These are phyloP conservation scores for Paramecium primaurelia DNA, from an alignment of 73 alveolate genomes.

Conservation along the genomic window DNA sequence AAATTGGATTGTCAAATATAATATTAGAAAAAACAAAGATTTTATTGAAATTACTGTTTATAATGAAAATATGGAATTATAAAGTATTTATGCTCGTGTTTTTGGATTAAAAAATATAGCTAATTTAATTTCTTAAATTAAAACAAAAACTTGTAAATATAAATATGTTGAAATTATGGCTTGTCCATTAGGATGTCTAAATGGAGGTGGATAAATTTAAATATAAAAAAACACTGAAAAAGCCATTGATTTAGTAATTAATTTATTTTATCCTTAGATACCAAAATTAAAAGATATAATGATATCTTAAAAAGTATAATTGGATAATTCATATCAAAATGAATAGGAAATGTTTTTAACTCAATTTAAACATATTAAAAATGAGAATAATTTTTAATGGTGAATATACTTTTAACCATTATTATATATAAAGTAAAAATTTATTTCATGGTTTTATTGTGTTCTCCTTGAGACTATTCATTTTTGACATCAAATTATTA, in stretches of 20 bases:
- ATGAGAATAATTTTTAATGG: neutral
- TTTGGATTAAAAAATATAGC: constrained; percentile 95
- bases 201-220: constrained; percentile 95
- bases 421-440: neutral
- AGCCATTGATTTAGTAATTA: neutral
- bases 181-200: constrained; percentile 97
- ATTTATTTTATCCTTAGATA: neutral
- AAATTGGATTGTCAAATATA: neutral
- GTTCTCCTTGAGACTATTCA: neutral
- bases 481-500: neutral
- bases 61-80: constrained; percentile 7
- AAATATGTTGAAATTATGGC: constrained; percentile 97
- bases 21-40: constrained; percentile 81
- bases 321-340: neutral
- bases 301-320: neutral
- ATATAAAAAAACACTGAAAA: neutral
- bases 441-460: neutral
- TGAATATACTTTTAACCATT: neutral
- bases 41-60: constrained; percentile 74
- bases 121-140: constrained; percentile 82
- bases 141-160: constrained; percentile 80
- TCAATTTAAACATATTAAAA: neutral
- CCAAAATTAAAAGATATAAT: neutral
- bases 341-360: neutral
- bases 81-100: constrained; percentile 74